Evolutionary conservation across 257 asterid genomes (phyloP), one percentile per base, ranked within the genome.

Genomic region (Orobanche coerulescens): DNA sequence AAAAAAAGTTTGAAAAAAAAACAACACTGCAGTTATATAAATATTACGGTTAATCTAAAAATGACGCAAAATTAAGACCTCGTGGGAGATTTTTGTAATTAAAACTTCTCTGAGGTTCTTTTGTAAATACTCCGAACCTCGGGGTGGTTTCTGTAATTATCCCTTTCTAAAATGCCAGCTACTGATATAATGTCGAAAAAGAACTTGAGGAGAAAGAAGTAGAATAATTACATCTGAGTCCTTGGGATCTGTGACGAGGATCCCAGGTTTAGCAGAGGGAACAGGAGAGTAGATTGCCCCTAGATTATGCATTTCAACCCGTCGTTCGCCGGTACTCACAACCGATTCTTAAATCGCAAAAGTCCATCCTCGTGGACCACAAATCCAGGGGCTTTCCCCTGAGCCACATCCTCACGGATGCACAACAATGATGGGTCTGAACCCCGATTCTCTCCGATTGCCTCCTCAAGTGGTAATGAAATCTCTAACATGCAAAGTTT

Each of bases 211-310:
- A n/a, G 64, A 22, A 75, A 40, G 57, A 47, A 25, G 53, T 33
- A 55, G 8, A 50, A 62, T 54, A 62, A 54, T 69, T 82, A 86
- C 98, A 96, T 65, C 76, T 66, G 99, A 93, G 66, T 73, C 71
- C 80, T 66, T 65, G 57, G 72, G 80, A 55, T 93, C 96, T 14
- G 94, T 76, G 71, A 93, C 73, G 66, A 93, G 86, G 77, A 93
- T 86, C 62, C 99, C 99, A 0, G 99, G 96, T 71, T 83, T 60
- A 20, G 85, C 77, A 69, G 84, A 82, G 10, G 99, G 99, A 42
- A 89, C 95, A 23, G 99, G 97, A 67, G 89, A 94, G 57, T 78
- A 93, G 76, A 87, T 93, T 48, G 97, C 79, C 49, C 97, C 99
- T 1, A 96, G 97, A 62, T n/a, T 94, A 84, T 68, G 84, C 84